Evolutionary conservation across 352 stramenopile species (phyloP), one percentile per base, ranked within the genome.

Genomic region (Phytopythium ostracodes): DNA sequence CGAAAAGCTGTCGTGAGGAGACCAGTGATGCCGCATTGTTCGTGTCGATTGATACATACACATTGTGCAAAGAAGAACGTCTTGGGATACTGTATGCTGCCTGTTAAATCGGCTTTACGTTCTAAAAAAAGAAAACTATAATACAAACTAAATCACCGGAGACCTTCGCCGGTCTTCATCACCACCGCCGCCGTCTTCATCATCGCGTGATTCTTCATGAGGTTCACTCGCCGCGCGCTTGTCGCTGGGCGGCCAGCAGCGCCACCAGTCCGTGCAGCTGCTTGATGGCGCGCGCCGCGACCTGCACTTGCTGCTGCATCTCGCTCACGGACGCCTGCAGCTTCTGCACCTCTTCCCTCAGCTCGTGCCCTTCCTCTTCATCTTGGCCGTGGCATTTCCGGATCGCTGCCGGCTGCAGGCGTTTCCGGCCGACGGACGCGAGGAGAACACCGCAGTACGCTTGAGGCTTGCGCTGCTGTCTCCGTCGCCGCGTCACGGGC

Each of bases 271-370:
- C 36, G 36, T 59, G 53, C 53, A 59, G 53, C 36, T 49, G 36
- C 53, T 49, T 20, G n/a, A 59, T 49, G 53, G 53, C 53, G 53
- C 22, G 53, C 53, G 36, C 53, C 12, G 53, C 53, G 5, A 24
- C 53, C 14, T 59, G 53, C 53, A 59, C 53, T 35, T 59, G 53
- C 35, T 49, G 53, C 53, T 59, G 36, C 53, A 59, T 59, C 35
- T 29, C 22, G 9, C 20, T 36, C n/a, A 59, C 53, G 31, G 53
- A 44, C 0, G n/a, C 31, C 36, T 59, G 53, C n/a, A 59, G 35
- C 35, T 49, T 22, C 14, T 17, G 35, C 53, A 59, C 53, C 22
- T 59, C 53, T 15, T 31, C 36, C 8, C 53, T 17, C 33, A 49
- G 35, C 53, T 59, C 38, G 20, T 31, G 29, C 18, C 36, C 18